These are phyloP conservation scores for Pseudogymnoascus pannorum DNA, from an alignment of 2,329 filamentous ascomycete species.

Conservation along the genomic window DNA sequence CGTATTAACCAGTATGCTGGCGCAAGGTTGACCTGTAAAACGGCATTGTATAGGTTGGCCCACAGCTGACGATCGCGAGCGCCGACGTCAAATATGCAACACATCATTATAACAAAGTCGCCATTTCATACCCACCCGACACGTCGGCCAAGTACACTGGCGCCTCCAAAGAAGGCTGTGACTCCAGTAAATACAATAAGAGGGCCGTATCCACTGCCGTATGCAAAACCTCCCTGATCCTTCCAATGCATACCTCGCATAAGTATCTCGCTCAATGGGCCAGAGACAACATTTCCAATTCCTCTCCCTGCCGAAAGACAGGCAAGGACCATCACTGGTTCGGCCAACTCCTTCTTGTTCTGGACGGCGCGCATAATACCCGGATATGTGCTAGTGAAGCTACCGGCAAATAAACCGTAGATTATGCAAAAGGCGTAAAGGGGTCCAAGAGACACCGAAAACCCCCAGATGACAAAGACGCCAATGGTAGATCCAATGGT, in stretches of 20 bases:
- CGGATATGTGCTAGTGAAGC: conserved; percentile 40
- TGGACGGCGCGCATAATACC: conserved; percentile 18
- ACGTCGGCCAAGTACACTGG: conserved; percentile 37
- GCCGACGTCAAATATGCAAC: not conserved
- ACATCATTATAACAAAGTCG: not conserved
- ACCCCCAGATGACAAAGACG: conserved; percentile 46
- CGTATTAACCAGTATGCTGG: not conserved
- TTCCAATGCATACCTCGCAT: conserved; percentile 32
- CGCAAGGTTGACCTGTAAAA: not conserved
- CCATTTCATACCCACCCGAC: conserved; percentile 20
- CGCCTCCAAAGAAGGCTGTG: conserved; percentile 35
- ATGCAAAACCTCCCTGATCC: conserved; percentile 24
- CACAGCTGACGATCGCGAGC: conserved; percentile 1
- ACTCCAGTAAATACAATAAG: conserved; percentile 47
- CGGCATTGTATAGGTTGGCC: not conserved
- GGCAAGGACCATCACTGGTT: conserved; percentile 17
- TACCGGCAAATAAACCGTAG: conserved; percentile 49
- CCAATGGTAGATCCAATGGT: conserved; percentile 40
- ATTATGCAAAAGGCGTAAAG: conserved; percentile 43
- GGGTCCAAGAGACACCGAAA: conserved; percentile 36
- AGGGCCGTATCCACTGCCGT: conserved; percentile 42
- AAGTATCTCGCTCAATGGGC: conserved; percentile 46
- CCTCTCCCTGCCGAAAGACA: conserved; percentile 53
- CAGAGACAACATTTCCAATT: conserved; percentile 50
- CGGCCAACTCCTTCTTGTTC: not conserved